phyloP scores from a whole-genome alignment of 805 yeast genomes.

The Geotrichum ghanense region DNA sequence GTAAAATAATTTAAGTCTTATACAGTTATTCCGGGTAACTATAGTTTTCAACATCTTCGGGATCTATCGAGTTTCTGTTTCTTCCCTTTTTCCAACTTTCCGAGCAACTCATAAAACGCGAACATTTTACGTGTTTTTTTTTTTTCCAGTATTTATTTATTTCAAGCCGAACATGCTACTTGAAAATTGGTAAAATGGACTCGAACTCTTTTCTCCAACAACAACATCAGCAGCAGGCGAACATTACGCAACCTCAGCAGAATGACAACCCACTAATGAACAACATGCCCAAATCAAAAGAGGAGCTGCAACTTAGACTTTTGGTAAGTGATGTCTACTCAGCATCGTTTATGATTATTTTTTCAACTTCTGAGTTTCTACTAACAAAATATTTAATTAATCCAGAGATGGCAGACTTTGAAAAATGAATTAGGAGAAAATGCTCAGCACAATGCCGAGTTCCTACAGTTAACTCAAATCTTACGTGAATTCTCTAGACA shows the following conservation, averaged over 20 bases:
- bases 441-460: slow-evolving; percentile 50
- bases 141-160: too few relatives aligned
- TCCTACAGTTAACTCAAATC: slow-evolving; percentile 40
- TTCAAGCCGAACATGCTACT: neutral
- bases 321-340: slow-evolving; percentile 12
- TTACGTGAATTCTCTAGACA: slow-evolving; percentile 33
- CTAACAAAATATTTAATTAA: too few relatives aligned
- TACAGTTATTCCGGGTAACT: too few relatives aligned
- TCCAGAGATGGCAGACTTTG: slow-evolving; percentile 47
- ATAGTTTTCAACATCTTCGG: too few relatives aligned
- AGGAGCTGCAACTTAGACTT: slow-evolving; percentile 17
- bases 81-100: slow-evolving; percentile 1
- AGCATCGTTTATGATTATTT: neutral
- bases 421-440: slow-evolving; percentile 35
- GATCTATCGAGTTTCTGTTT: too few relatives aligned
- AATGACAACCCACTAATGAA: neutral
- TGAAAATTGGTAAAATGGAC: slow-evolving; percentile 1
- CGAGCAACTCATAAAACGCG: slow-evolving; percentile 1
- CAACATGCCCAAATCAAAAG: slow-evolving; percentile 16
- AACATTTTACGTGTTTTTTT: slow-evolving; percentile 1
- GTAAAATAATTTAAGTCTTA: too few relatives aligned
- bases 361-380: neutral
- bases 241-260: neutral
- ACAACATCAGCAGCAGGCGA: neutral
- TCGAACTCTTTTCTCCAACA: slow-evolving; percentile 1